These are phyloP conservation scores for Aquilaria malaccensis DNA, from an alignment of 345 rosid species.

Conservation along the genomic window DNA sequence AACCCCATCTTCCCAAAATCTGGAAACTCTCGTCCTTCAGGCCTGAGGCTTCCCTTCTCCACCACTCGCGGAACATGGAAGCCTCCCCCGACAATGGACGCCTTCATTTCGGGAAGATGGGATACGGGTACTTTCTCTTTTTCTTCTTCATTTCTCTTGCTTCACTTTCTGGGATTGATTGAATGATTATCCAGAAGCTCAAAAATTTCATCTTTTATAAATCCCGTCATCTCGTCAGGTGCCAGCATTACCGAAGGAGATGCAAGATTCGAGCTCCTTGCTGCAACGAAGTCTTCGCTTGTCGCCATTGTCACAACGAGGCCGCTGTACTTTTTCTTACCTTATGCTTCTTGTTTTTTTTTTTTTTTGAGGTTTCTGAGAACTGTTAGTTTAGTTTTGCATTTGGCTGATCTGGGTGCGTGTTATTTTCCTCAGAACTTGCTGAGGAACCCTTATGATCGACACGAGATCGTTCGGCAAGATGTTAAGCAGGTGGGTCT, in stretches of 20 bases:
- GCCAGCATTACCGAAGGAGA: constrained; percentile 90
- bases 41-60: constrained; percentile 14
- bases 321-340: constrained; percentile 36
- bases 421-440: constrained; percentile 35
- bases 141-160: neutral
- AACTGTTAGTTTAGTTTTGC: neutral
- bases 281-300: constrained; percentile 82
- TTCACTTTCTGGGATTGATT: neutral
- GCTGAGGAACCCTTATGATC: constrained; percentile 49
- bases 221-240: constrained; percentile 30
- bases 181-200: neutral
- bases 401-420: constrained; percentile 12
- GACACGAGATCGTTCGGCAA: constrained; percentile 78
- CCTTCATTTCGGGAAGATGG: constrained; percentile 87
- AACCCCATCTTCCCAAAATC: constrained; percentile 21
- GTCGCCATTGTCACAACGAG: constrained; percentile 98
- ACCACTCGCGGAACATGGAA: constrained; percentile 49
- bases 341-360: constrained; percentile 4
- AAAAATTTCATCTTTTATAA: constrained; percentile 4
- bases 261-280: constrained; percentile 92
- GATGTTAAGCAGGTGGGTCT: constrained; percentile 61
- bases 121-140: constrained; percentile 51
- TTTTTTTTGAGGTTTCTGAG: neutral
- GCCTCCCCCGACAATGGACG: constrained; percentile 50
- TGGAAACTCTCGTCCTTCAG: constrained; percentile 15